Base-by-base conservation (phyloP, 192 early-diverging fungal genomes). In the Backusella tarrabulga region DNA sequence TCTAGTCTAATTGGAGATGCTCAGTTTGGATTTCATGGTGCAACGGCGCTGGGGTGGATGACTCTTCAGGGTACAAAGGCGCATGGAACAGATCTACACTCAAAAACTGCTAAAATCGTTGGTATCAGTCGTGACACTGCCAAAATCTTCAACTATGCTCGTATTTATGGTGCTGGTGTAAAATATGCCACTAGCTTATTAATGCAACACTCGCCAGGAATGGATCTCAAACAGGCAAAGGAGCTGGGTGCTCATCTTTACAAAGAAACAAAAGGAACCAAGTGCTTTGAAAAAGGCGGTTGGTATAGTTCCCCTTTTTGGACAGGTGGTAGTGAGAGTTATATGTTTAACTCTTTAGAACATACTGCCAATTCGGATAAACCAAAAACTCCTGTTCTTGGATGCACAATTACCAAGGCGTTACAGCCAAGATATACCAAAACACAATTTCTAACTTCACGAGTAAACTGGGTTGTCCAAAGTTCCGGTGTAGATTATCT, bases 401-500 rank as follows among this genome's bases (percentile, higher is more conserved):
- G 91, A 14, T 97, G 95, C 81, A 88, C 88, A 19, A 97, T 99
- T 56, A 96, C 98, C 6, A 90, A 95, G n/a, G 92, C 93, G 2
- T 79, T 99, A 68, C 87, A 89, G 68, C 88, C 88, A 23, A 83
- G 83, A 36, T 82, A 88, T 8, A 83, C 88, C 23, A 86, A 89
- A 19, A 74, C 74, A 34, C 82, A 92, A 72, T 98, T 90, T 80
- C 85, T 95, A 85, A 95, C 95, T 0, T 95, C 92, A 38, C 88
- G 97, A 17, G 86, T 98, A 50, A 99, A 99, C 81, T 99, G 98
- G 98, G 96, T 94, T 1, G 97, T 99, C 5, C 98, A 99, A 83
- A 97, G 96, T 26, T 98, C 97, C 1, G 98, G 97, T 21, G 97
- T 98, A 32, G 97, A 99, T 76, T 99, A 99, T 78, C 82, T 99